phyloP scores from a whole-genome alignment of 2,329 filamentous ascomycete genomes.

The Fusarium tanahbumbuense region DNA sequence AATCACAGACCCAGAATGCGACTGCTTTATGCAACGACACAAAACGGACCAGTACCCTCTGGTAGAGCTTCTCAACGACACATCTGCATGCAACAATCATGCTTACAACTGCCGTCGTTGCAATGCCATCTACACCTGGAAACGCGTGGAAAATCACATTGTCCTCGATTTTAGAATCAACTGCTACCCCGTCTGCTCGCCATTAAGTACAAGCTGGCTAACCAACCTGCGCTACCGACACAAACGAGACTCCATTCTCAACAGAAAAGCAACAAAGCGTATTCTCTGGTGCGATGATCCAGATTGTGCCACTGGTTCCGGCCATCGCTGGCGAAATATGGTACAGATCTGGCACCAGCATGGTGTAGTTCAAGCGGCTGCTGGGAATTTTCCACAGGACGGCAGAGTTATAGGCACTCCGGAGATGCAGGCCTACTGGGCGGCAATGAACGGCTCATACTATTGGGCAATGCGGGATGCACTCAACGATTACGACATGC shows the following conservation, averaged over 20 bases:
- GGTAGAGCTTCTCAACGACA: neutral
- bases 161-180: neutral
- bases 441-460: too few relatives aligned
- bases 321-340: neutral
- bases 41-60: neutral
- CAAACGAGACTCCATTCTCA: neutral
- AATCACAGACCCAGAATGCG: neutral
- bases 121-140: neutral
- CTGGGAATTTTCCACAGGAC: too few relatives aligned
- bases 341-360: neutral
- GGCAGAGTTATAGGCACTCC: too few relatives aligned
- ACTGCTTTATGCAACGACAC: fast-evolving
- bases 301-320: neutral
- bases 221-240: neutral
- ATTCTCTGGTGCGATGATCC: neutral
- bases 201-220: neutral
- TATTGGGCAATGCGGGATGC: too few relatives aligned
- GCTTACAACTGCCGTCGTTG: fast-evolving
- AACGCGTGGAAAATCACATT: neutral
- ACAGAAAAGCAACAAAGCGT: neutral
- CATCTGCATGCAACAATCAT: neutral
- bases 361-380: neutral
- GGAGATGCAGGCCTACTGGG: too few relatives aligned
- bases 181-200: too few relatives aligned
- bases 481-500: too few relatives aligned